Evolutionary conservation across 371 early-diverging fungal genomes (phyloP).

Genomic region (Mucor sp.): DNA sequence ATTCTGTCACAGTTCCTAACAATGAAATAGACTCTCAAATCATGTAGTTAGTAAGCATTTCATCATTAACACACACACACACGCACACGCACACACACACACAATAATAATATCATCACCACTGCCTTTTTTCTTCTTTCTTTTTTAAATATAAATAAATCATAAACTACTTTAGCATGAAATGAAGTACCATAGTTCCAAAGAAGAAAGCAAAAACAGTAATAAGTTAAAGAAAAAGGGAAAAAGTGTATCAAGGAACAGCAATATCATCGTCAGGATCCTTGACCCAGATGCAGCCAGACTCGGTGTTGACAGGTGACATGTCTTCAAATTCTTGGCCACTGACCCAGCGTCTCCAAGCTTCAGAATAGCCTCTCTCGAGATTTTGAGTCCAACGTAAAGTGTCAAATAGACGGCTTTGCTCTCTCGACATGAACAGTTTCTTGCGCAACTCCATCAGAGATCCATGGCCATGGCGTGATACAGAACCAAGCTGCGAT

Average conservation of each 20-base stretch:
- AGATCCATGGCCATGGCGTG: conserved; percentile 62
- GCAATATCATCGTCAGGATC: conserved; percentile 46
- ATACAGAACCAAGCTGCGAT: conserved; percentile 17
- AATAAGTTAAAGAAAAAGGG: not conserved
- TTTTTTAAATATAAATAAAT: not conserved
- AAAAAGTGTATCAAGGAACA: not conserved
- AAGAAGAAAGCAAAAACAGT: not conserved
- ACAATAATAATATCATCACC: conserved; percentile 1
- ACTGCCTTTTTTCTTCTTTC: not conserved
- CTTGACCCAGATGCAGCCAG: conserved; percentile 49
- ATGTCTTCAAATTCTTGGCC: conserved; percentile 63
- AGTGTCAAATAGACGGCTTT: conserved; percentile 84
- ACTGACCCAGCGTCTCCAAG: conserved; percentile 80
- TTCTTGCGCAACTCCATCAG: conserved; percentile 71
- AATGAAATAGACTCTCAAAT: not conserved
- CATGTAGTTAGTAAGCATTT: not conserved
- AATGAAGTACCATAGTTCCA: not conserved
- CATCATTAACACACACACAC: not conserved
- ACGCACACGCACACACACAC: not conserved
- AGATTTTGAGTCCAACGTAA: conserved; percentile 85
- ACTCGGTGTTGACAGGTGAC: conserved; percentile 8
- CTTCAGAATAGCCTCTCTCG: conserved; percentile 73
- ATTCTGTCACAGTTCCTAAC: conserved; percentile 27
- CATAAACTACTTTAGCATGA: not conserved
- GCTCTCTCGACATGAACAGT: conserved; percentile 78